Percentiles rank a stretch among this genome's conserved stretches.
Evolutionary conservation across 805 yeast species (phyloP).

Genomic region (Pichia sporocuriosa): DNA sequence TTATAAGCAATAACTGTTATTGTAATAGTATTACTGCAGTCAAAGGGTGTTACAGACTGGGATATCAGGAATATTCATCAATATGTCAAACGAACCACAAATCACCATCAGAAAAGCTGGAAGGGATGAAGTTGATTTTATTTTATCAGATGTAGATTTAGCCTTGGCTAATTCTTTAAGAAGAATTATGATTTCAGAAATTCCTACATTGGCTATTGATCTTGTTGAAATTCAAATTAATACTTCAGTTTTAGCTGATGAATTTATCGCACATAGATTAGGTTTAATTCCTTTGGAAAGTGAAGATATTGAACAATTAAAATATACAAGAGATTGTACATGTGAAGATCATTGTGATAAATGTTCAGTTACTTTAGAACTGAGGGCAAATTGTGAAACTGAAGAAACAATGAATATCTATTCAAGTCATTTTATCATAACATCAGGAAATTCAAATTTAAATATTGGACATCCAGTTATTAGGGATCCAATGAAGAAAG

Average conservation of each 20-base stretch:
- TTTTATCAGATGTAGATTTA: conserved; percentile 78
- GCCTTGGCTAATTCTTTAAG: conserved; percentile 89
- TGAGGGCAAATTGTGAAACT: conserved; percentile 79
- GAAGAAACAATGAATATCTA: conserved; percentile 87
- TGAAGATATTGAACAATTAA: conserved; percentile 72
- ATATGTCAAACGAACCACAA: conserved; percentile 49
- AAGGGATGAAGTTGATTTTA: conserved; percentile 83
- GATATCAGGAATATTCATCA: no score
- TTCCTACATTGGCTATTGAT: conserved; percentile 95
- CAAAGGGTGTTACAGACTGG: no score
- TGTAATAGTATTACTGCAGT: no score
- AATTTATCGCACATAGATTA: conserved; percentile 87
- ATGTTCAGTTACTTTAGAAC: conserved; percentile 81
- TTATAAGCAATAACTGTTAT: background rate
- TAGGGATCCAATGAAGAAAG: conserved; percentile 66
- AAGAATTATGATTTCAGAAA: conserved; percentile 89
- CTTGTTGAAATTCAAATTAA: conserved; percentile 89
- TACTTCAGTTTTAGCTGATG: conserved; percentile 94
- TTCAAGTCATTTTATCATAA: conserved; percentile 65
- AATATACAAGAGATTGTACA: conserved; percentile 91
- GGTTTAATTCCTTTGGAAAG: conserved; percentile 89
- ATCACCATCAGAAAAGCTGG: conserved; percentile 85
- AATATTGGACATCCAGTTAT: conserved; percentile 80
- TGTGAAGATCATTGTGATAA: conserved; percentile 96
- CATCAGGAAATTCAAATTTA: conserved; percentile 24